Base-by-base conservation (phyloP, 371 early-diverging fungal species). In the Mortierella sp. region DNA sequence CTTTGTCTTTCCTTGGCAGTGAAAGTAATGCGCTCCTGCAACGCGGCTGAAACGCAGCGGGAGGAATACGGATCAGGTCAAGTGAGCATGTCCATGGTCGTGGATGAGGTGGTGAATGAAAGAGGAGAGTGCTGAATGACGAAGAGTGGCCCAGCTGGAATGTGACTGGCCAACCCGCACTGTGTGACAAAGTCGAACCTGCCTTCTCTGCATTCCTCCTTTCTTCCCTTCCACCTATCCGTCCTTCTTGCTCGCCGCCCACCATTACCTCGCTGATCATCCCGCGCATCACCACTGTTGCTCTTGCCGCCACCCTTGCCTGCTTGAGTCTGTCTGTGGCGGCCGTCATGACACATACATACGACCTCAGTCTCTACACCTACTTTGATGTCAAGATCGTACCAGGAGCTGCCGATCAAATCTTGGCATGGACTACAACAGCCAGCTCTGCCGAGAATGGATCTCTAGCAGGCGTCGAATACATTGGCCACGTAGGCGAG, bases 351-450 rank as follows among this genome's bases (percentile, higher is more conserved):
- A 57, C 49, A 14, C 67, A 73, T 48, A 58, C 48, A 1, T 47
- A 51, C 45, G 63, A 67, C 39, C 57, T 63, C 49, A 29, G 21
- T 13, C 53, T 63, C 8, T 59, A 67, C 53, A 73, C 74, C 13
- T 73, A 73, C 51, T 67, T 67, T 59, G 74, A 73, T 45, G 67
- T 73, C 43, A 73, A 67, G 34, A 56, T 73, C 47, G n/a, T 27
- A 12, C 74, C 74, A 1, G 67, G 67, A 34, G 67, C 67, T 7
- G 47, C 24, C 1, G 63, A 63, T 46, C 59, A 63, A 40, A 57
- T 73, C 56, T 45, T 73, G 45, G 60, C 63, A 22, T 63, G 52
- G 37, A 63, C 74, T 7, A 50, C 21, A 14, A 60, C 50, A 25
- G 72, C 61, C 8, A 50, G 54, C 13, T 25, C 45, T 12, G 24